Evolutionary conservation across 495 filamentous ascomycete species (phyloP), one percentile per base, ranked within the genome.

Genomic region (Daldinia loculata): DNA sequence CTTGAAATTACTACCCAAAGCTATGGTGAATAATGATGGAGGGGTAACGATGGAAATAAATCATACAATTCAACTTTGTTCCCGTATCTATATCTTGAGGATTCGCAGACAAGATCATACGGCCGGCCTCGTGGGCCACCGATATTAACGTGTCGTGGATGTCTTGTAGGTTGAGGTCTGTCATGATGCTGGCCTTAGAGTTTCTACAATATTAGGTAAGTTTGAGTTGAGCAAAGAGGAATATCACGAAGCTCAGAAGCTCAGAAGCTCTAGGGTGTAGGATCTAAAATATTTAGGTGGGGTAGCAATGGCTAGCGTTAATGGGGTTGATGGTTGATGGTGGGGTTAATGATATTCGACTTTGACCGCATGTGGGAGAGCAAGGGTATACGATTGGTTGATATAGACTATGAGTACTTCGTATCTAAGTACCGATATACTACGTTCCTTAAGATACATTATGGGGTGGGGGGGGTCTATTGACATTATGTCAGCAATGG

Each of bases 21-120:
- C n/a, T n/a, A n/a, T n/a, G n/a, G n/a, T n/a, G 6, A 29, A 29
- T 29, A 6, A 29, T 6, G 27, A 29, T 29, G 27, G 27, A 29
- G 27, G 27, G 27, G 27, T 53, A 63, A 66, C 30, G 58, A 60
- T 51, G 69, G 24, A 26, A 45, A 45, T 30, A 22, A 56, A 43
- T 63, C 80, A 69, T 79, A 95, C 93, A 94, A 76, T 97, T 97
- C 82, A 94, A 89, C 80, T 97, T 98, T 7, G 88, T 89, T 26
- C 88, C 92, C 15, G 87, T 84, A 34, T 80, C 84, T 30, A 85
- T 82, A 41, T 86, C 84, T 30, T 83, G 85, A 0, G 93, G 93
- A 57, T 91, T 87, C 60, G 94, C 94, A 60, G 85, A 83, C 50
- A 87, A 84, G 74, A 97, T 97, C 85, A 92, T 96, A 19, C 88